Evolutionary conservation across 148 eudicot species (phyloP).

Genomic region (Camellia japonica): DNA sequence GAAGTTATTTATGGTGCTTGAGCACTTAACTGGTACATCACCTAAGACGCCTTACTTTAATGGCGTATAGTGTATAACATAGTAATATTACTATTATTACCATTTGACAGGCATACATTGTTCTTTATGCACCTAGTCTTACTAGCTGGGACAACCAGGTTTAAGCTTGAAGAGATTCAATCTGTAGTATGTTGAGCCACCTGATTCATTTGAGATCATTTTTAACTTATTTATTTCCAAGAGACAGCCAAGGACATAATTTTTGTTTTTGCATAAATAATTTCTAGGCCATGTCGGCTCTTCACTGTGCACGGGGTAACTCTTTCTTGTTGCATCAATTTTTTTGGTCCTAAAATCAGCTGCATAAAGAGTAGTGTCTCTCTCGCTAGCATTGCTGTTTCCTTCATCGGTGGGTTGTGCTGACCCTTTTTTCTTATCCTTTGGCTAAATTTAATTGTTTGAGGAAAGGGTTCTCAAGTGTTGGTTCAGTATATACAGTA

Average conservation of each 20-base stretch:
- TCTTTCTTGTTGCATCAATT: not conserved
- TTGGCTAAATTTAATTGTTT: not conserved
- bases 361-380: not conserved
- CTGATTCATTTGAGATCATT: not conserved
- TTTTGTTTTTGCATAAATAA: not conserved
- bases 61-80: not conserved
- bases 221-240: not conserved
- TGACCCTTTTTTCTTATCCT: not conserved
- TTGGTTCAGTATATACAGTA: not conserved
- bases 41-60: not conserved
- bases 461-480: not conserved
- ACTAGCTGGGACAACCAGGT: not conserved
- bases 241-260: not conserved
- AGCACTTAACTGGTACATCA: not conserved
- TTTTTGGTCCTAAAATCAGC: slow-evolving; percentile 1
- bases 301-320: not conserved
- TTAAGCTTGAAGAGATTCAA: not conserved
- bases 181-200: not conserved
- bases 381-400: not conserved
- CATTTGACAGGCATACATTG: not conserved
- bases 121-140: not conserved
- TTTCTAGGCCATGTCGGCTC: not conserved
- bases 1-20: not conserved
- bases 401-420: not conserved
- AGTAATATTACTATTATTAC: not conserved